A percentile compares a stretch with the other conserved stretches of the same genome.
These are phyloP conservation scores for Sarcomyxa edulis DNA, from an alignment of 768 basidiomycete genomes.

Conservation along the genomic window DNA sequence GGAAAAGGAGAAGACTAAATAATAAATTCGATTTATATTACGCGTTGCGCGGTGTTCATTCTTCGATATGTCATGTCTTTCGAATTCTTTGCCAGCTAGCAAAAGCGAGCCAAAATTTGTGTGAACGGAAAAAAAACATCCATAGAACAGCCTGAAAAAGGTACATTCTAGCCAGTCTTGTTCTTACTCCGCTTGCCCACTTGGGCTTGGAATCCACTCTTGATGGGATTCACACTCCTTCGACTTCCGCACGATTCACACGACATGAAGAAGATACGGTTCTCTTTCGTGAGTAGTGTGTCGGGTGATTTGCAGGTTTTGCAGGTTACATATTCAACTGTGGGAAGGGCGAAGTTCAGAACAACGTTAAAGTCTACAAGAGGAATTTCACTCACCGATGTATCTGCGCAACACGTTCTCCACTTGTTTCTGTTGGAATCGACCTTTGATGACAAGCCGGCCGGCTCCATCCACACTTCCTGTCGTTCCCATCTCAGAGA, in stretches of 20 bases:
- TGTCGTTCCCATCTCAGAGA: conserved; percentile 97
- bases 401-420: conserved; percentile 96
- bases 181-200: conserved; percentile 85
- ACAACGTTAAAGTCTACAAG: too few species aligned
- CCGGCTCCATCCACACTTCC: conserved; percentile 91
- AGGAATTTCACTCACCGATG: conserved; percentile 63
- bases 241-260: conserved; percentile 89
- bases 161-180: conserved; percentile 55
- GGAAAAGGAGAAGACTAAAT: too few species aligned
- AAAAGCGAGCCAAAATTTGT: too few species aligned
- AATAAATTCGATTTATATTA: too few species aligned
- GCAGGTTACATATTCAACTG: conserved; percentile 98
- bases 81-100: too few species aligned
- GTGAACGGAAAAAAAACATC: too few species aligned
- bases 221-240: conserved; percentile 93
- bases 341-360: neutral
- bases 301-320: conserved; percentile 99
- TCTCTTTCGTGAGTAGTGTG: conserved; percentile 94
- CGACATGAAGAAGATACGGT: conserved; percentile 97
- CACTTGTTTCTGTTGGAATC: conserved; percentile 97
- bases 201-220: conserved; percentile 98
- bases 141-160: too few species aligned
- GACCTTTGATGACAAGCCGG: conserved; percentile 93
- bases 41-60: too few species aligned
- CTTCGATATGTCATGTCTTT: too few species aligned